Percentiles rank a stretch among this genome's conserved stretches.
phyloP scores from a whole-genome alignment of 2,329 filamentous ascomycete species.

The Fonsecaea pedrosoi region DNA sequence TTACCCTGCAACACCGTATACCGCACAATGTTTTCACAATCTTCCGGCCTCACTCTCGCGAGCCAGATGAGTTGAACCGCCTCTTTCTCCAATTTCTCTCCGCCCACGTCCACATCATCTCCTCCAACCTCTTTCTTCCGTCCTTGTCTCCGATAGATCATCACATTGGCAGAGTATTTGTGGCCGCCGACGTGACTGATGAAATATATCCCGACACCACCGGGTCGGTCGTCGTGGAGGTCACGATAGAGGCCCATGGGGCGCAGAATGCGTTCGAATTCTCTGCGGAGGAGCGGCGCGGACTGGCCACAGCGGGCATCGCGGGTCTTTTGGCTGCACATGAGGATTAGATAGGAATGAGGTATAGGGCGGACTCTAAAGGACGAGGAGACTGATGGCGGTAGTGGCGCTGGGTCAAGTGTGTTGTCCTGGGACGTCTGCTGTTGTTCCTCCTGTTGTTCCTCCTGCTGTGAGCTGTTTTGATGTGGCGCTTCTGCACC shows the following conservation, averaged over 20 bases:
- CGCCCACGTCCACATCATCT: constrained; percentile 43
- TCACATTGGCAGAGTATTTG: constrained; percentile 93
- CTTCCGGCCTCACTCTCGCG: constrained; percentile 80
- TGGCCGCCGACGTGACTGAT: constrained; percentile 96
- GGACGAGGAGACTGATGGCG: constrained; percentile 24
- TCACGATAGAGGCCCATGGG: constrained; percentile 85
- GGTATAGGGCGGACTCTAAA: constrained; percentile 65
- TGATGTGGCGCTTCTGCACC: constrained; percentile 23
- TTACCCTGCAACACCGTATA: constrained; percentile 94
- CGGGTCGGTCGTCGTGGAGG: constrained; percentile 83
- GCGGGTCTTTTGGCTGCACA: constrained; percentile 87
- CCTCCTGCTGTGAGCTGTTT: constrained; percentile 6
- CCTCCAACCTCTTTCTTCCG: constrained; percentile 43
- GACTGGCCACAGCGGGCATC: constrained; percentile 92
- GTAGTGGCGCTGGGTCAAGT: constrained; percentile 23
- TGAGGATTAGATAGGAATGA: constrained; percentile 80
- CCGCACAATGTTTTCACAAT: constrained; percentile 89
- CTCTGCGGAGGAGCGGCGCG: constrained; percentile 83
- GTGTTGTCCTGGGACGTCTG: constrained; percentile 1
- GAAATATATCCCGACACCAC: constrained; percentile 86
- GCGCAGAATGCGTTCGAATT: constrained; percentile 87
- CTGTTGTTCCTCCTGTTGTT: constrained; percentile 13
- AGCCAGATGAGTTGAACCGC: constrained; percentile 94
- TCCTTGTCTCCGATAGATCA: constrained; percentile 76
- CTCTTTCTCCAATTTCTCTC: constrained; percentile 48